Base-by-base conservation (phyloP, 768 basidiomycete genomes). In the Leccinum subtestaceum region DNA sequence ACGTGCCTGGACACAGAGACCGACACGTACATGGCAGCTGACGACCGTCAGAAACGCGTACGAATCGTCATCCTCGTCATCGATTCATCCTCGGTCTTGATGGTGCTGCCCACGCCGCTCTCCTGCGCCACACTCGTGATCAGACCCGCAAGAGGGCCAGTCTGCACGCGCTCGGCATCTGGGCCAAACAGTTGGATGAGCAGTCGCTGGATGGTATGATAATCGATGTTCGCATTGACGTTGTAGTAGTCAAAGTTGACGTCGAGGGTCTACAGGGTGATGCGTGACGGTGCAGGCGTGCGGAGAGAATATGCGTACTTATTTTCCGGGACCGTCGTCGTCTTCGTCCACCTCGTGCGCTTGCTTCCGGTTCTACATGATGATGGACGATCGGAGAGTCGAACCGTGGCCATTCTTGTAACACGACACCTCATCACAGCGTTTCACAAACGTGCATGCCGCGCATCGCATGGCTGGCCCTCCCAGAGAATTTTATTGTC, bases 171-270 rank as follows among this genome's bases (percentile, higher is more conserved):
- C 52, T 89, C 85, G 0, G 92, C 86, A 69, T 98, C 96, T 27
- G 85, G 80, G 0, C 68, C 68, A 63, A 93, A 86, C 27, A 90
- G 84, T 71, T 92, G 90, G 0, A 69, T 68, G 13, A 89, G 71
- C 2, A 93, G 80, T 0, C 90, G 82, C 56, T 91, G 90, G 67
- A 96, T 78, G 2, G 95, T 93, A 60, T 90, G 86, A 70, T 89
- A 97, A 76, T 98, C 95, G 65, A 91, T 75, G 25, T 72, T 80
- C 3, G 90, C 84, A 64, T 91, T 88, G 6, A 92, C 86, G 71
- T 92, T 88, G 80, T 92, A 95, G 71, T 97, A 98, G 63, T 97
- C 95, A 68, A 98, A 98, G 31, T 73, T 60, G 52, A 73, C 72
- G 53, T 73, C 70, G 27, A 69, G 61, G 21, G 67, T 31, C 9